Conservation (phyloP, 2,329 filamentous ascomycete genomes). For the Bimuria novae-zelandiae region DNA sequence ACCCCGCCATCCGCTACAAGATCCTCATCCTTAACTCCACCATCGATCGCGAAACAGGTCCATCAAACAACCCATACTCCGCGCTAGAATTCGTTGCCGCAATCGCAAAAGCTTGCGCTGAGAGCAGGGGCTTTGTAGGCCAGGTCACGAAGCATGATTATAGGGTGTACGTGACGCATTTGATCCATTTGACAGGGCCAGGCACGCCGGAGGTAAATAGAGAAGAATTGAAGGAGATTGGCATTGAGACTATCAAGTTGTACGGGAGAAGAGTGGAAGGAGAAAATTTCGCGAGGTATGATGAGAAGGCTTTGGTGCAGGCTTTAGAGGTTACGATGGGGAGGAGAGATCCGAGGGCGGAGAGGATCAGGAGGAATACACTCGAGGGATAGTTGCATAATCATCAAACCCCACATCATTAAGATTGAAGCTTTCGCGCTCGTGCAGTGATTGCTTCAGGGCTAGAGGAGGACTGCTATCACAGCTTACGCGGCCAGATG, state of each 20-base stretch:
- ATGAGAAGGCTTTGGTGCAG: conserved; percentile 73
- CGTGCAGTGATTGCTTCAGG: too few relatives aligned
- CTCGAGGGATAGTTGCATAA: conserved; percentile 11
- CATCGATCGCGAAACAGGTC: conserved; percentile 84
- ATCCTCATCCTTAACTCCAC: conserved; percentile 85
- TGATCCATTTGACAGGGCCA: conserved; percentile 77
- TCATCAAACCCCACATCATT: too few relatives aligned
- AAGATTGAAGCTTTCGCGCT: too few relatives aligned
- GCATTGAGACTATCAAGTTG: conserved; percentile 76
- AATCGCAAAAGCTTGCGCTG: conserved; percentile 67
- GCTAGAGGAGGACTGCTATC: too few relatives aligned
- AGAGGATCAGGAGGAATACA: conserved; percentile 11
- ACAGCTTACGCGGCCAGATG: too few relatives aligned
- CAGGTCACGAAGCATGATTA: conserved; percentile 53
- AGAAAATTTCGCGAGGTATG: conserved; percentile 68
- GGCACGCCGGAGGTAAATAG: conserved; percentile 73
- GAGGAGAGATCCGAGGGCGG: conserved; percentile 57
- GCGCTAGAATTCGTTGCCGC: conserved; percentile 83
- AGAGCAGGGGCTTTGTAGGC: conserved; percentile 53
- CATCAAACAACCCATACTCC: conserved; percentile 65
- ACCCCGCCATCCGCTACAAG: conserved; percentile 65
- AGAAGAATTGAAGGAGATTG: conserved; percentile 64
- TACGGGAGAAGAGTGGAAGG: conserved; percentile 70
- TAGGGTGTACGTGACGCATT: conserved; percentile 76
- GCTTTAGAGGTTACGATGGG: conserved; percentile 80